Base-by-base conservation (phyloP, 176 grass and related monocot genomes). In the Rhynchospora breviuscula region DNA sequence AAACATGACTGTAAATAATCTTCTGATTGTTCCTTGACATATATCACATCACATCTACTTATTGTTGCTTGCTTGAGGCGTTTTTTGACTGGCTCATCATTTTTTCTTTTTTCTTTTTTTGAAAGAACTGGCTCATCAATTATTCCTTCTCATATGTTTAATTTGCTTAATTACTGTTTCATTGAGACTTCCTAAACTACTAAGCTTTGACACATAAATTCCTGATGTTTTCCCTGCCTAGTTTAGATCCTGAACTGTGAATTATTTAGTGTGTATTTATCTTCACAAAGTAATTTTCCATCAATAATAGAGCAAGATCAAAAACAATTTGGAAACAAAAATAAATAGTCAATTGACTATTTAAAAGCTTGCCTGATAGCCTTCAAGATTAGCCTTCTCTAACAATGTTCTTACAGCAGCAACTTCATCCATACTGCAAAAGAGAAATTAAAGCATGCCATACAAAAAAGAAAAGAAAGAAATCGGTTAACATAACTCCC, bases 331-430 rank as follows among this genome's bases (percentile, higher is more conserved):
- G 49, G 51, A 78, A 78, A 56, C 25, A 78, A 56, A 56, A 61
- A 7, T 54, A 18, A 57, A 35, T 33, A 10, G 19, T 49, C 45
- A 25, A 79, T 59, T 29, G 8, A 22, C 14, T 60, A 40, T 0
- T 60, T 8, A 40, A 81, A 60, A 81, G 4, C 57, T 84, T 90
- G 88, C 95, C 95, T 98, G 95, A 81, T 95, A 98, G 79, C 95
- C 95, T 91, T 93, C 79, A 25, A 98, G 89, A 84, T 91, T 87
- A 79, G 90, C 81, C 84, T 93, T 98, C 82, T 91, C 86, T 75
- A 98, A 79, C 83, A 98, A 75, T 72, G 48, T 98, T 84, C 46
- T 88, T 86, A 90, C 60, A 63, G 93, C 95, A 91, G 74, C 68
- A 59, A 93, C 83, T 63, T 98, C 95, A 88, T 98, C 92, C 81